A percentile compares a stretch with the other conserved stretches of the same genome.
These are phyloP conservation scores for Brassica hybrid DNA, from an alignment of 441 rosid species.

Conservation along the genomic window DNA sequence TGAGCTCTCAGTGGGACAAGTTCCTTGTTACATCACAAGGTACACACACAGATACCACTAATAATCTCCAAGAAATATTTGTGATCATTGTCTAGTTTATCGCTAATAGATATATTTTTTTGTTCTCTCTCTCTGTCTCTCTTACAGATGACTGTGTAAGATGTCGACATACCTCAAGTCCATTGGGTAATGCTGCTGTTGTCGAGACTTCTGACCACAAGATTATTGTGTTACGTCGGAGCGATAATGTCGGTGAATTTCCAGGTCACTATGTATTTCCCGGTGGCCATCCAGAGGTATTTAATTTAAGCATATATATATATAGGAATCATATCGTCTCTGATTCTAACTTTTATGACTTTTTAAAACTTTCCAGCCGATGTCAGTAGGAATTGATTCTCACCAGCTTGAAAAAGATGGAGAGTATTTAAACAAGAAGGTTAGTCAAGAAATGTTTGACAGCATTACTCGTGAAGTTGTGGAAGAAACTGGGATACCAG, in stretches of 20 bases:
- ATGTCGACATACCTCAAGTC: conserved; percentile 82
- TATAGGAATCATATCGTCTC: not conserved
- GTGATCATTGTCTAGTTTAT: conserved; percentile 19
- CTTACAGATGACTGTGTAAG: conserved; percentile 55
- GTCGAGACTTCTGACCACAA: conserved; percentile 78
- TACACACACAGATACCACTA: conserved; percentile 12
- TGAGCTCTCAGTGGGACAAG: conserved; percentile 82
- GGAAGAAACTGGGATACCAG: conserved; percentile 92
- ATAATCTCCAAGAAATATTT: not conserved
- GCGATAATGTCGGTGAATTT: conserved; percentile 90
- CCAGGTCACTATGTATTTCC: conserved; percentile 92
- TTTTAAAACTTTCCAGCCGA: conserved; percentile 54
- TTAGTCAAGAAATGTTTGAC: conserved; percentile 76
- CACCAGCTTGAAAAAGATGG: conserved; percentile 44
- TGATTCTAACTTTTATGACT: not conserved
- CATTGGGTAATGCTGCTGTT: conserved; percentile 87
- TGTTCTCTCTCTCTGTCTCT: too few relatives aligned
- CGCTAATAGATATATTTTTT: not conserved
- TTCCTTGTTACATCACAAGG: conserved; percentile 82
- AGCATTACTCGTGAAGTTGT: conserved; percentile 80
- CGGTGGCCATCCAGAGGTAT: conserved; percentile 96
- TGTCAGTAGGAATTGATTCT: conserved; percentile 55
- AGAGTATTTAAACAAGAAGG: conserved; percentile 54
- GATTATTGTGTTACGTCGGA: conserved; percentile 74
- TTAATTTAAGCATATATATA: not conserved